Conservation (phyloP, 1,139 yeast species). For the Hanseniaspora uvarum region DNA sequence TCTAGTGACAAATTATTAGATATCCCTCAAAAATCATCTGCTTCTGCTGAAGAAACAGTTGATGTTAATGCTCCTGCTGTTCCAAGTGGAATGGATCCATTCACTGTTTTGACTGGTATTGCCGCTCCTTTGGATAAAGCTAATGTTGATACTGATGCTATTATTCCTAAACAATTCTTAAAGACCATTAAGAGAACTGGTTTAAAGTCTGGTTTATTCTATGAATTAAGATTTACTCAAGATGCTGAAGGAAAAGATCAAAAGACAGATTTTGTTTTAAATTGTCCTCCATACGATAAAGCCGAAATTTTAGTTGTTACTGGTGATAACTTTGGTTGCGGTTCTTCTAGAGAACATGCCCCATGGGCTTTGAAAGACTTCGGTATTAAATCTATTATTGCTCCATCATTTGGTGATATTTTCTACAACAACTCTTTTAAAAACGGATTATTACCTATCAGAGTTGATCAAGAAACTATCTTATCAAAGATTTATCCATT, state of each 20-base stretch:
- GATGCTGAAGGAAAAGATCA: slow-evolving; percentile 64
- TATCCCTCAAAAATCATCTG: slow-evolving; percentile 39
- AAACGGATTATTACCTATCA: slow-evolving; percentile 85
- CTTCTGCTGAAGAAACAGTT: slow-evolving; percentile 30
- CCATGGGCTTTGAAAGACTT: slow-evolving; percentile 98
- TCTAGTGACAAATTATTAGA: slow-evolving; percentile 43
- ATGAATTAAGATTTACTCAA: slow-evolving; percentile 70
- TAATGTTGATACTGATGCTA: slow-evolving; percentile 95
- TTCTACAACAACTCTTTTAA: slow-evolving; percentile 94
- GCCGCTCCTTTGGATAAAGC: slow-evolving; percentile 93
- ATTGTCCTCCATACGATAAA: slow-evolving; percentile 67
- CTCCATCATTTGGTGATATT: slow-evolving; percentile 96
- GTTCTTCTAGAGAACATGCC: slow-evolving; percentile 97
- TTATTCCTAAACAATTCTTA: slow-evolving; percentile 94
- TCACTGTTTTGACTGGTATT: slow-evolving; percentile 64
- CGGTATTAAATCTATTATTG: slow-evolving; percentile 89
- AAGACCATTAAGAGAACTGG: slow-evolving; percentile 97
- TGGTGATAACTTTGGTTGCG: slow-evolving; percentile 97
- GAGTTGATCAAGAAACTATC: slow-evolving; percentile 69
- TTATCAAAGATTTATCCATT: slow-evolving; percentile 61
- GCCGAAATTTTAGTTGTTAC: slow-evolving; percentile 81
- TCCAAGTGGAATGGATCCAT: slow-evolving; percentile 60
- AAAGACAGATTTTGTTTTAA: slow-evolving; percentile 78
- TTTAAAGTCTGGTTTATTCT: slow-evolving; percentile 74
- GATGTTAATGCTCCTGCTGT: slow-evolving; percentile 24